Evolutionary conservation across 1,284 basidiomycete genomes (phyloP), one percentile per base, ranked within the genome.

Genomic region (Amylostereum areolatum): DNA sequence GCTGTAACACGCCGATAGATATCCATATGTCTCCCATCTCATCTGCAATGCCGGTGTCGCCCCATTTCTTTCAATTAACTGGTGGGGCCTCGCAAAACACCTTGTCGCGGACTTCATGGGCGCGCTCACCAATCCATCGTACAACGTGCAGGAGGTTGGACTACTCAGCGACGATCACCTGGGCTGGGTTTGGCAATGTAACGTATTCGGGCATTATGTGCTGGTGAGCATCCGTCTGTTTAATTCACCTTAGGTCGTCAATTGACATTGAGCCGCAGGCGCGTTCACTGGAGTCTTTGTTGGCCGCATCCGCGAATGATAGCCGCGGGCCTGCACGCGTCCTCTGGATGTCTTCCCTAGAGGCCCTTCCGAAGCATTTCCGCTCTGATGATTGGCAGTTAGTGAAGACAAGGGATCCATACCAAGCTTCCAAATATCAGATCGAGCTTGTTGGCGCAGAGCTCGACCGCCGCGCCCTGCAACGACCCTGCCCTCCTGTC

Each of bases 161-260:
- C 75, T 81, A 47, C 59, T 76, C 50, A 89, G 80, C 53, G 66
- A 71, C 18, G 90, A 94, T 50, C 81, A 85, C 24, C 66, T 92
- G 0, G 92, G 92, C 0, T 82, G 75, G 72, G 78, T 87, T 6
- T 96, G 89, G 89, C 88, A 93, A 59, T 85, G 83, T 49, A 95
- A 95, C 58, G 73, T 92, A 25, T 89, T 95, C 49, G 83, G 87
- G 0, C 89, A 92, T 59, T 95, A 89, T 61, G 73, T 80, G 35
- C 66, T 96, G 58, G 92, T 93, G 57, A 53, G 88, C 74, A 10
- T 28, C 34, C 12, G 7, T 7, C 11, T 45, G 28, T 24, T 41
- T 27, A 5, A 29, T 33, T 46, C 44, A 34, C 33, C 10, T 25
- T 30, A 11, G 9, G 24, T 52, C 41, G 29, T 49, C 24, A 27